Percentiles rank a stretch among this genome's conserved stretches.
These are phyloP conservation scores for Heterobasidion annosum DNA, from an alignment of 1,284 basidiomycete genomes.

Conservation along the genomic window DNA sequence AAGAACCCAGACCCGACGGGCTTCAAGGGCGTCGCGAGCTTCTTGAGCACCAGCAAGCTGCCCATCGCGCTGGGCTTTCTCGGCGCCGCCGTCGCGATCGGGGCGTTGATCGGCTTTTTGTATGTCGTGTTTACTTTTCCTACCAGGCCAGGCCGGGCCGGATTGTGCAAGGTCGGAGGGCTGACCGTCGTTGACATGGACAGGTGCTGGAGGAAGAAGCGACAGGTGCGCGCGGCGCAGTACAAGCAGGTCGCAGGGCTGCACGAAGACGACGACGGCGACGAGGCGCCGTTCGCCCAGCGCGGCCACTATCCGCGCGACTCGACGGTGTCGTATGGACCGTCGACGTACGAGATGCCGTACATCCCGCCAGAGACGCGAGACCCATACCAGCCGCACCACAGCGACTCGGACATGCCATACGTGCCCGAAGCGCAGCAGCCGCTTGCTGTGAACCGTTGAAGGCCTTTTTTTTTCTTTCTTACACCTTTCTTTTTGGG, in stretches of 20 bases:
- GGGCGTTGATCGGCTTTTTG: conserved; percentile 26
- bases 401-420: neutral
- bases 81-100: conserved; percentile 26
- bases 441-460: neutral
- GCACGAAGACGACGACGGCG: conserved; percentile 6
- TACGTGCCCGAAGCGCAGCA: neutral
- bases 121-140: conserved; percentile 15
- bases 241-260: conserved; percentile 6
- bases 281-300: neutral
- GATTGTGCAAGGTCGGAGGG: neutral
- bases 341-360: neutral
- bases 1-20: conserved; percentile 43
- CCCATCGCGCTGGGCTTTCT: conserved; percentile 33
- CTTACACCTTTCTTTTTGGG: too few species aligned
- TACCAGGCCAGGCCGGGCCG: neutral
- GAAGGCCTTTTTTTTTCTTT: neutral
- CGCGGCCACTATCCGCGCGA: neutral
- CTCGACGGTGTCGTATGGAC: neutral
- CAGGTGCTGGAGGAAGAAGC: conserved; percentile 9
- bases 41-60: conserved; percentile 31
- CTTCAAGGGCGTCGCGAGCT: conserved; percentile 24
- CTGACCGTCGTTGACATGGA: neutral
- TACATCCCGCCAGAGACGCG: too few species aligned
- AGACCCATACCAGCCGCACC: too few species aligned
- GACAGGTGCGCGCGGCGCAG: neutral